Percentiles rank a stretch among this genome's conserved stretches.
Conservation (phyloP, 1,284 basidiomycete species). For the Puccinia horiana region DNA sequence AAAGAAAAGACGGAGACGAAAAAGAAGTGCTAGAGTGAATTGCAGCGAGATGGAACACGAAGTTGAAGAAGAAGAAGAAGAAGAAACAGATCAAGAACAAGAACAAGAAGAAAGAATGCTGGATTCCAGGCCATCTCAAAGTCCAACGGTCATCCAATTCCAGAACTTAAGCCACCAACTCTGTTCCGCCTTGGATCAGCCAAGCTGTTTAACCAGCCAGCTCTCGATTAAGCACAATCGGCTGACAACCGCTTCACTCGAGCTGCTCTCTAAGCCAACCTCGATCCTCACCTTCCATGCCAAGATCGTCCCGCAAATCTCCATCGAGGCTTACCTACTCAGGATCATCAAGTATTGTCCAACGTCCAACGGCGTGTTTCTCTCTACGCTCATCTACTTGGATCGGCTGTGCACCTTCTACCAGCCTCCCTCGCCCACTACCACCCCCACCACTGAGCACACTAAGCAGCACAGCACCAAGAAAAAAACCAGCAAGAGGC, state of each 20-base stretch:
- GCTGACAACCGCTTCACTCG: slow-evolving; percentile 73
- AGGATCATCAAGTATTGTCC: slow-evolving; percentile 98
- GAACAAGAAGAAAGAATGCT: slow-evolving; percentile 10
- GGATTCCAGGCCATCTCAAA: slow-evolving; percentile 54
- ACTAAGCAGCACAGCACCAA: slow-evolving; percentile 65
- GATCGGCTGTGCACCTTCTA: slow-evolving; percentile 64
- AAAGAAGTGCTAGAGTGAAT: slow-evolving; percentile 49
- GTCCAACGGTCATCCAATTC: slow-evolving; percentile 52
- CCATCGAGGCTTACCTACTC: slow-evolving; percentile 88
- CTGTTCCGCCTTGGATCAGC: not conserved
- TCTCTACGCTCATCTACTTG: slow-evolving; percentile 91
- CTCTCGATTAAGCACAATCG: slow-evolving; percentile 12
- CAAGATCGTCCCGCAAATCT: slow-evolving; percentile 88
- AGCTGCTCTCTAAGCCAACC: slow-evolving; percentile 74
- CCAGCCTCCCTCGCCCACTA: slow-evolving; percentile 51
- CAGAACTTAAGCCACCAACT: slow-evolving; percentile 51
- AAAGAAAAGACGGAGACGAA: slow-evolving; percentile 46
- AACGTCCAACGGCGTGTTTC: slow-evolving; percentile 95
- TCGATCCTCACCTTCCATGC: slow-evolving; percentile 91
- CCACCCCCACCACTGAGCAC: slow-evolving; percentile 65
- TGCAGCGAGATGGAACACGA: too few relatives aligned
- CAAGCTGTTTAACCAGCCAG: not conserved
- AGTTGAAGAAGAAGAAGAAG: not conserved
- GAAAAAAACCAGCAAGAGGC: not conserved
- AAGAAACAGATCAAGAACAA: not conserved